Evolutionary conservation across 768 basidiomycete species (phyloP), one percentile per base, ranked within the genome.

Genomic region (Leccinum broughii): DNA sequence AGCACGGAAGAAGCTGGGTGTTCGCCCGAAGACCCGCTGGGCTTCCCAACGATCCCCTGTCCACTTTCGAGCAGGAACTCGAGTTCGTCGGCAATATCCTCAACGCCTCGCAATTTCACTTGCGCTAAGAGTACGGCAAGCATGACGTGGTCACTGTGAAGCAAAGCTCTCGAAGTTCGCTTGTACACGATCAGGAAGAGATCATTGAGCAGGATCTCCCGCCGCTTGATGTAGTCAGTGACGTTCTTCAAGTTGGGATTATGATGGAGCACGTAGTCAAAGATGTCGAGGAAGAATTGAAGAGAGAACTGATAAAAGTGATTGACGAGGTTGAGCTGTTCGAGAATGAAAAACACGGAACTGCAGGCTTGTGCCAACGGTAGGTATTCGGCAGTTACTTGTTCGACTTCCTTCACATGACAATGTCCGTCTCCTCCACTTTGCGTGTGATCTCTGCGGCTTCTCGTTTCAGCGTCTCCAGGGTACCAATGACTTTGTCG

Each of bases 281-380:
- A 99, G 70, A 98, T 96, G 72, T 97, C 96, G 60, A 98, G 84
- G 90, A 99, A 99, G 83, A 96, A 98, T 30, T 82, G 89, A 51
- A 99, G 83, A 2, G 97, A 98, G 81, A 99, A 99, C 74, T 98
- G 93, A 71, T 99, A 99, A 80, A 98, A 98, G 76, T 97, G 96
- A 70, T 96, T 93, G 78, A 98, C 85, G 56, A 90, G 82, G 71
- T 93, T 90, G 54, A 98, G 83, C 69, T 98, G 95, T 69, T 98
- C 96, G 67, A 99, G 80, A 60, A 96, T 90, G 78, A 99, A 99
- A 85, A 93, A 99, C 48, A 98, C 88, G 1, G 93, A 87, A 72
- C 95, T 96, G 82, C 95, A 97, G 4, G 95, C 94, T 69, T 95
- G 93, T 0, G 97, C 96, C 52, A 99, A 77, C 9, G 96, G 93